These are phyloP conservation scores for Solanum piurae DNA, from an alignment of 257 asterid genomes.

Conservation along the genomic window DNA sequence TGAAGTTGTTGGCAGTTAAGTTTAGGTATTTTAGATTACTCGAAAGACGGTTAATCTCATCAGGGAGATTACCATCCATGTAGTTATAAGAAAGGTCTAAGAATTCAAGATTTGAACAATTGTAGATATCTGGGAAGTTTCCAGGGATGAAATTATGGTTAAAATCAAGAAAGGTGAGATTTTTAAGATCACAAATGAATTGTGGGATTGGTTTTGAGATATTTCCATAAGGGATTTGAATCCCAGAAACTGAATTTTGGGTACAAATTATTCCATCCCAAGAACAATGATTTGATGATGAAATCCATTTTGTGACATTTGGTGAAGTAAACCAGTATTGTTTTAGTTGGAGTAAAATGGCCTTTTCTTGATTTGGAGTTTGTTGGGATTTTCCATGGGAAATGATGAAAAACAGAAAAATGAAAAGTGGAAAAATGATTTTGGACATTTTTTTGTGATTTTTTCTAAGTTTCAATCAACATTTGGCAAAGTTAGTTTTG, in stretches of 20 bases:
- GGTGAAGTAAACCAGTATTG: constrained; percentile 48
- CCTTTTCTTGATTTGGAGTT: constrained; percentile 24
- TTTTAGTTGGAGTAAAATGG: constrained; percentile 46
- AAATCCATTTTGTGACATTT: constrained; percentile 47
- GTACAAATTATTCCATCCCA: constrained; percentile 74
- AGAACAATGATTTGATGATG: constrained; percentile 44
- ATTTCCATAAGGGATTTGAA: constrained; percentile 7
- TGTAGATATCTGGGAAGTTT: constrained; percentile 37
- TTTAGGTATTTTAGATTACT: constrained; percentile 24
- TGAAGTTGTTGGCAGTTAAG: constrained; percentile 42
- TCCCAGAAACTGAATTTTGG: constrained; percentile 26
- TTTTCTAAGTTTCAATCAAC: background rate
- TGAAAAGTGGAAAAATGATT: constrained; percentile 2
- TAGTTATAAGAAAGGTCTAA: constrained; percentile 53
- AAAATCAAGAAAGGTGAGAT: constrained; percentile 39
- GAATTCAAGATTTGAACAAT: constrained; percentile 33
- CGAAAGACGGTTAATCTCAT: constrained; percentile 35
- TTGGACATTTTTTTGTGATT: background rate
- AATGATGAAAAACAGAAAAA: constrained; percentile 17
- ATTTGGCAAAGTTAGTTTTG: background rate
- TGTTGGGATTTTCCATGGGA: constrained; percentile 39
- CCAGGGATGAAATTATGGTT: constrained; percentile 29
- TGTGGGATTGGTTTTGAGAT: constrained; percentile 36
- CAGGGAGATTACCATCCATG: constrained; percentile 44
- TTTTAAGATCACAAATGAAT: constrained; percentile 40